Evolutionary conservation across 768 basidiomycete genomes (phyloP).

Genomic region (Tylopilus sp.): DNA sequence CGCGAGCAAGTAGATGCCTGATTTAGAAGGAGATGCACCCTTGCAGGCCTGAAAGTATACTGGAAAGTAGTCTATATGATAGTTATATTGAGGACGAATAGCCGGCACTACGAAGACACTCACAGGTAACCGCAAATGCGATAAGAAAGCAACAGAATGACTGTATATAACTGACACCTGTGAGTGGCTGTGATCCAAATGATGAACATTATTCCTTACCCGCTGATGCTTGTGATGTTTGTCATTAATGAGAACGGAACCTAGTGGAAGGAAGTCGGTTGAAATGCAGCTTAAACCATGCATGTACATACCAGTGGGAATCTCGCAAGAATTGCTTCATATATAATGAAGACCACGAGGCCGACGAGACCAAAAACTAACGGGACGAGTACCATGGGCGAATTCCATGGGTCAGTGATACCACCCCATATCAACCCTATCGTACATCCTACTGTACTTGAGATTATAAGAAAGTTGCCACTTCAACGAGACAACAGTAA

Average conservation of each 20-base stretch:
- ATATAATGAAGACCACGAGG: conserved; percentile 36
- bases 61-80: not conserved
- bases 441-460: conserved; percentile 32
- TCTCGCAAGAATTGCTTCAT: conserved; percentile 33
- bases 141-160: not conserved
- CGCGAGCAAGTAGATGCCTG: not conserved
- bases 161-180: not conserved
- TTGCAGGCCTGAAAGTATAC: not conserved
- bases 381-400: conserved; percentile 37
- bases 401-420: conserved; percentile 40
- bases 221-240: conserved; percentile 10
- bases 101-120: not conserved
- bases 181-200: not conserved
- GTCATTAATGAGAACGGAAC: conserved; percentile 3
- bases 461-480: conserved; percentile 37
- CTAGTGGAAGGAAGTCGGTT: not conserved
- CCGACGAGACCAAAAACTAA: conserved; percentile 42
- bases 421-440: conserved; percentile 51
- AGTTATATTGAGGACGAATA: not conserved
- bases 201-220: not conserved
- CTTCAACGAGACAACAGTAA: no score
- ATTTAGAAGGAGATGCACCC: not conserved
- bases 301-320: conserved; percentile 31
- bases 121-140: not conserved
- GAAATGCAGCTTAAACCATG: not conserved